Percentiles rank a stretch among this genome's conserved stretches.
These are phyloP conservation scores for Podosphaera xanthii DNA, from an alignment of 2,329 filamentous ascomycete species.

Conservation along the genomic window DNA sequence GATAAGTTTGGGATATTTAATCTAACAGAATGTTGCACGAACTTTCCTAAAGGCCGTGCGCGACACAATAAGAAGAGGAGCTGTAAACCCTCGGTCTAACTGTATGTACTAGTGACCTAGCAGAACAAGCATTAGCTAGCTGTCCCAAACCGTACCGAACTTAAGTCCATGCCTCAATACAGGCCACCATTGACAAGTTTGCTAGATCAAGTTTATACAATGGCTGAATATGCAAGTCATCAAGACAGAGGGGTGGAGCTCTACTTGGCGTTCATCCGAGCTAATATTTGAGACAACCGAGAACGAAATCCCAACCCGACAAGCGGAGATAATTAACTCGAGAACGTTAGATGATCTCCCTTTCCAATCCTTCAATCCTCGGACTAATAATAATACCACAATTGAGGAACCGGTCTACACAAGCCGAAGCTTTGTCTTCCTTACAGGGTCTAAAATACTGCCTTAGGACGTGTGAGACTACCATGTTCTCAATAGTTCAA, in stretches of 20 bases:
- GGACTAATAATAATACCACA: background rate
- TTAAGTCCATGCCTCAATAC: too few relatives aligned
- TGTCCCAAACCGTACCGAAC: too few relatives aligned
- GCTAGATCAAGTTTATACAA: too few relatives aligned
- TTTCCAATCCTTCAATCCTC: background rate
- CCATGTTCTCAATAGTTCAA: background rate
- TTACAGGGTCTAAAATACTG: background rate
- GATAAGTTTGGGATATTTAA: too few relatives aligned
- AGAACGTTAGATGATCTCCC: background rate
- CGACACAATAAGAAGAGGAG: too few relatives aligned
- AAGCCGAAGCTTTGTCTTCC: background rate
- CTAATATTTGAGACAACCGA: background rate
- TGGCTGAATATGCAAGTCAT: background rate
- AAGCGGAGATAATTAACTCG: background rate
- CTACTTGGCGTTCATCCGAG: background rate
- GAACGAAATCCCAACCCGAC: background rate
- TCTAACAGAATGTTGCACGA: too few relatives aligned
- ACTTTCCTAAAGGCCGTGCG: too few relatives aligned
- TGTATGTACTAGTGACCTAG: too few relatives aligned
- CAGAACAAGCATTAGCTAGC: too few relatives aligned
- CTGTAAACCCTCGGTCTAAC: too few relatives aligned
- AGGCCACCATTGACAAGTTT: background rate
- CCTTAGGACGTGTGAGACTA: background rate
- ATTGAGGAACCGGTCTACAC: background rate
- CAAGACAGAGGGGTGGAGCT: background rate